These are phyloP conservation scores for Eutreptiella sp. DNA, from an alignment of 208 protist species.

Conservation along the genomic window DNA sequence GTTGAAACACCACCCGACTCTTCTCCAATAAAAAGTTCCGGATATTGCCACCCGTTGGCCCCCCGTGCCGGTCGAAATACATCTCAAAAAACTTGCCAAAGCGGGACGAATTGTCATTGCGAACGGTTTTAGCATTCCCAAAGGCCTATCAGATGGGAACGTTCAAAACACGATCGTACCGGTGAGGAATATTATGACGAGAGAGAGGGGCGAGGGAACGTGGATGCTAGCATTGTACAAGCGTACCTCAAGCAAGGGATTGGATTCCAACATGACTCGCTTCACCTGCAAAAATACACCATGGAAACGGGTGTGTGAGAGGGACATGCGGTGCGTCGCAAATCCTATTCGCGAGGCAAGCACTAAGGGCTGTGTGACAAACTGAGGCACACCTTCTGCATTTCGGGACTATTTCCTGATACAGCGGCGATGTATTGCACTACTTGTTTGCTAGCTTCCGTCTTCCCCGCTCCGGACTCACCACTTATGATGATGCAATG, in stretches of 20 bases:
- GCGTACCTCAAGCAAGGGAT: conserved; percentile 78
- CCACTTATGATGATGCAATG: conserved; percentile 94
- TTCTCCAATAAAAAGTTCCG: conserved; percentile 83
- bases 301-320: background rate
- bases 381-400: no score
- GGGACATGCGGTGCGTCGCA: background rate
- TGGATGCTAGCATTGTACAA: no score
- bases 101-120: conserved; percentile 81
- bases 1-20: conserved; percentile 65
- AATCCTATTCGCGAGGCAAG: no score
- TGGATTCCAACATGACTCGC: conserved; percentile 78
- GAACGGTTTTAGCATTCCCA: conserved; percentile 80
- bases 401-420: conserved; percentile 60
- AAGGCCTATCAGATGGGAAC: no score
- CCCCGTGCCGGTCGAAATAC: conserved; percentile 65
- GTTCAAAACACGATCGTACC: no score
- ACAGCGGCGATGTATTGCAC: conserved; percentile 88
- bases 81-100: conserved; percentile 87
- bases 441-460: conserved; percentile 90
- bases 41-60: conserved; percentile 70
- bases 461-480: conserved; percentile 94
- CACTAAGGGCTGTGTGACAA: no score
- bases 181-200: no score
- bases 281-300: conserved; percentile 82
- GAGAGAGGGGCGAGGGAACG: no score